Evolutionary conservation across 257 asterid species (phyloP).

Genomic region (Primulina eburnea): DNA sequence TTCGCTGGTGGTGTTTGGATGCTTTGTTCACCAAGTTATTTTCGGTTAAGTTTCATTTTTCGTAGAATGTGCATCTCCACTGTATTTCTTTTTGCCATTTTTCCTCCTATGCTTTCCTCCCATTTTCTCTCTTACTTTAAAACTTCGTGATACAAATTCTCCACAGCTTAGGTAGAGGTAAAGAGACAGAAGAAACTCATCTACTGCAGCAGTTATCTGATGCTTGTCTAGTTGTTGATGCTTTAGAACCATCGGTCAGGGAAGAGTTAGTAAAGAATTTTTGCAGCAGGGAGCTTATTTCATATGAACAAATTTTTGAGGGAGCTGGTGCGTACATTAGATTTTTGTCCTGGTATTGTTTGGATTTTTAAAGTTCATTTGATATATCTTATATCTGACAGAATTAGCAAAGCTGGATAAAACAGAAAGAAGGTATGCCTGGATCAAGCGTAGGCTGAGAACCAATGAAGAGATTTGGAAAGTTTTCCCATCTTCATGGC

Average conservation of each 20-base stretch:
- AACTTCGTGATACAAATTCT: slow-evolving; percentile 15
- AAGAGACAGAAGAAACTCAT: slow-evolving; percentile 85
- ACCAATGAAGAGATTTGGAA: slow-evolving; percentile 97
- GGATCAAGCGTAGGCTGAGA: slow-evolving; percentile 93
- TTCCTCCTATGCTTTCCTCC: background rate
- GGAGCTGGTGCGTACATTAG: slow-evolving; percentile 68
- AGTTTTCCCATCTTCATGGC: slow-evolving; percentile 90
- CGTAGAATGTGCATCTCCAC: slow-evolving; percentile 7
- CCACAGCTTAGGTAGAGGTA: slow-evolving; percentile 94
- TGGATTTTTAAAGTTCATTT: slow-evolving; percentile 21
- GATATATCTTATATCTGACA: slow-evolving; percentile 33
- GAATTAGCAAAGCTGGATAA: slow-evolving; percentile 91
- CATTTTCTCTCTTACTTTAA: slow-evolving; percentile 15
- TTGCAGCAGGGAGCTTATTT: slow-evolving; percentile 90
- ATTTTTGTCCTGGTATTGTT: background rate
- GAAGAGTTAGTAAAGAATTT: slow-evolving; percentile 88
- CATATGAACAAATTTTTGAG: slow-evolving; percentile 95
- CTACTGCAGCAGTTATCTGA: slow-evolving; percentile 91
- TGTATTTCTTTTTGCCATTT: slow-evolving; percentile 3
- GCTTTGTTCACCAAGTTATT: slow-evolving; percentile 8
- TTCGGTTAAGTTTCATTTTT: slow-evolving; percentile 16
- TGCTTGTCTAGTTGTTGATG: slow-evolving; percentile 97
- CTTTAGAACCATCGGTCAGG: slow-evolving; percentile 97
- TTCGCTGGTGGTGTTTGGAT: slow-evolving; percentile 14
- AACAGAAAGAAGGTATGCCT: slow-evolving; percentile 92